These are phyloP conservation scores for Amesomyces nigricolor DNA, from an alignment of 2,329 filamentous ascomycete genomes.

Conservation along the genomic window DNA sequence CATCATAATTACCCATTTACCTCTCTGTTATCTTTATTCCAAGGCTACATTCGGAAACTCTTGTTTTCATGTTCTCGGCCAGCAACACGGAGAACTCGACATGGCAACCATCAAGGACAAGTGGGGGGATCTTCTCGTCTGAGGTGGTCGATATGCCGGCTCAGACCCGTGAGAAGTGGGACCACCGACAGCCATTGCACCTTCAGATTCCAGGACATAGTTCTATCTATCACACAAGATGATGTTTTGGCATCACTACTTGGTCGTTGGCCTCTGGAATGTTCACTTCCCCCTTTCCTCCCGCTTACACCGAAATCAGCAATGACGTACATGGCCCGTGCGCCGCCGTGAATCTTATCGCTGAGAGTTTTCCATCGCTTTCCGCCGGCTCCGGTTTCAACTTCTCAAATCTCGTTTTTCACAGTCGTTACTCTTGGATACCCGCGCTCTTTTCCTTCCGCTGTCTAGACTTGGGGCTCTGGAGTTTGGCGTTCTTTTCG, in stretches of 20 bases:
- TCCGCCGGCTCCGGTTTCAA: neutral
- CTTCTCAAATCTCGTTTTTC: neutral
- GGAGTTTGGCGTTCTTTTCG: neutral
- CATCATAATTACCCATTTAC: too few relatives aligned
- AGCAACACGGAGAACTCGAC: neutral
- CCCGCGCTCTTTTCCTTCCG: neutral
- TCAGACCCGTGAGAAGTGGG: conserved; percentile 23
- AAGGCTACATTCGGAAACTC: conserved; percentile 12
- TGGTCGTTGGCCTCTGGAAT: too few relatives aligned
- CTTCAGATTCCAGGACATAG: conserved; percentile 31
- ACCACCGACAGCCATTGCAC: conserved; percentile 34
- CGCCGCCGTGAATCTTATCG: neutral
- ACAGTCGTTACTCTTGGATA: neutral
- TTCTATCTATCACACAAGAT: conserved; percentile 31
- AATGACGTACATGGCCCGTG: conserved; percentile 19
- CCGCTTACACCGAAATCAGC: neutral
- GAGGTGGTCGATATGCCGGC: too few relatives aligned
- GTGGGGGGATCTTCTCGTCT: too few relatives aligned
- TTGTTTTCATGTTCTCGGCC: conserved; percentile 21
- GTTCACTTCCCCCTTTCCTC: neutral
- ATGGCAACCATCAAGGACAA: too few relatives aligned
- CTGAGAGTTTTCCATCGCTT: neutral
- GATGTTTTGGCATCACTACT: conserved; percentile 18
- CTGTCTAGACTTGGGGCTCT: neutral
- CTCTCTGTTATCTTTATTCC: neutral